phyloP scores from a whole-genome alignment of 78 protist genomes.

The Bigelowiella natans region DNA sequence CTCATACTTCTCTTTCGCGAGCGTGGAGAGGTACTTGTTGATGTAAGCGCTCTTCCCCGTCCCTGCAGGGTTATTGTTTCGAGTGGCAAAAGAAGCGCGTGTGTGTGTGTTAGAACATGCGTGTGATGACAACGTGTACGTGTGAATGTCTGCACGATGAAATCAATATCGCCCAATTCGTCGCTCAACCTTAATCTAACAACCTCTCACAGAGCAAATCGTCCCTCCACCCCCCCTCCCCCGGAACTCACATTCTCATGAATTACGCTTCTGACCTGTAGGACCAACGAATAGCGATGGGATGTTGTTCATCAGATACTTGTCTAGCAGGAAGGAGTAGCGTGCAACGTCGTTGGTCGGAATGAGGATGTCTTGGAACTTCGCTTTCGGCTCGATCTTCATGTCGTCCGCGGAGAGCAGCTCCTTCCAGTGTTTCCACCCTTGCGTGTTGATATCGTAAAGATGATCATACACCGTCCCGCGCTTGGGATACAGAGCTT shows the following conservation, averaged over 20 bases:
- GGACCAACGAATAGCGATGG: slow-evolving; percentile 16
- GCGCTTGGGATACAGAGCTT: too few relatives aligned
- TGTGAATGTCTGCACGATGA: slow-evolving; percentile 54
- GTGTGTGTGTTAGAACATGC: slow-evolving; percentile 59
- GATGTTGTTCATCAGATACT: not conserved
- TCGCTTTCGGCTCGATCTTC: not conserved
- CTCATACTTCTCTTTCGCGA: not conserved
- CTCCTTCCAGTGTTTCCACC: too few relatives aligned
- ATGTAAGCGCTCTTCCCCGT: slow-evolving; percentile 59
- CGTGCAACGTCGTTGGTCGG: slow-evolving; percentile 43
- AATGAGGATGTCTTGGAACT: slow-evolving; percentile 20
- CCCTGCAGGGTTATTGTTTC: too few relatives aligned
- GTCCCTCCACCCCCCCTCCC: slow-evolving; percentile 1
- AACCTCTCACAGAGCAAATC: slow-evolving; percentile 17
- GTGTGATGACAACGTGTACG: slow-evolving; percentile 54
- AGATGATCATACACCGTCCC: too few relatives aligned
- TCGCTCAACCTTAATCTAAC: too few relatives aligned
- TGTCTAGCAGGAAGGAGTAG: slow-evolving; percentile 8
- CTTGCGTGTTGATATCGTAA: too few relatives aligned
- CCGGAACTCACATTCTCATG: slow-evolving; percentile 23
- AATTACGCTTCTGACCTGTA: too few relatives aligned
- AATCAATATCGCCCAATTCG: too few relatives aligned
- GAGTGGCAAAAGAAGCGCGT: too few relatives aligned
- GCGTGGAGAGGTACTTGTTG: not conserved
- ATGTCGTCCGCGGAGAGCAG: too few relatives aligned